Conservation (phyloP, 352 stramenopile species). For the Phytopythium helicoides region DNA sequence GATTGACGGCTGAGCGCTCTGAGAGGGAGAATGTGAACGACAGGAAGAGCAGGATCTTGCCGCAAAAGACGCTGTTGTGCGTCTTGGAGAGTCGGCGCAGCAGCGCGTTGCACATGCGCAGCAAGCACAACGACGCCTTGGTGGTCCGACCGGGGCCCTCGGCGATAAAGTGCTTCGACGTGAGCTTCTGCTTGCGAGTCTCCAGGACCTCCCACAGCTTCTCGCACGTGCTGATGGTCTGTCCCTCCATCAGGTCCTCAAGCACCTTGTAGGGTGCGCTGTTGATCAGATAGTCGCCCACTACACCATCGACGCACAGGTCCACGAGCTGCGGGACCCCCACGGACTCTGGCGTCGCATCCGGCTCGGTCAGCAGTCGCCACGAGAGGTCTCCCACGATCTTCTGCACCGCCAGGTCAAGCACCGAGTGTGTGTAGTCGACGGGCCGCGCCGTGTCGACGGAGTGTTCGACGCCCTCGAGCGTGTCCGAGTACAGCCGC, state of each 20-base stretch:
- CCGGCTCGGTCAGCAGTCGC: slow-evolving; percentile 60
- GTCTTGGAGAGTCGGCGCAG: slow-evolving; percentile 85
- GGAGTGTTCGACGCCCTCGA: slow-evolving; percentile 27
- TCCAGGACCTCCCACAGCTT: slow-evolving; percentile 83
- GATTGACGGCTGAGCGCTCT: slow-evolving; percentile 82
- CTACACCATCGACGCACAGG: slow-evolving; percentile 78
- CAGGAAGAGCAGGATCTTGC: slow-evolving; percentile 85
- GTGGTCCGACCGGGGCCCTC: slow-evolving; percentile 56
- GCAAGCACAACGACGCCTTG: slow-evolving; percentile 78
- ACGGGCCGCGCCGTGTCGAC: slow-evolving; percentile 27
- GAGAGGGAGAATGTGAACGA: slow-evolving; percentile 85
- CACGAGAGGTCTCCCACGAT: slow-evolving; percentile 79
- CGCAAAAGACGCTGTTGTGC: slow-evolving; percentile 89
- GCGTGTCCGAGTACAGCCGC: slow-evolving; percentile 38
- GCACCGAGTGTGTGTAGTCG: slow-evolving; percentile 55
- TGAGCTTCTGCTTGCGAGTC: slow-evolving; percentile 70
- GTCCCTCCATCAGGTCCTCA: slow-evolving; percentile 84
- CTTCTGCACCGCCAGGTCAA: slow-evolving; percentile 79
- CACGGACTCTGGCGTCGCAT: slow-evolving; percentile 51
- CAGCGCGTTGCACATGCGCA: slow-evolving; percentile 84
- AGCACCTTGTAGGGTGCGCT: slow-evolving; percentile 84
- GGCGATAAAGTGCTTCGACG: slow-evolving; percentile 64
- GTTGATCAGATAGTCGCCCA: slow-evolving; percentile 54
- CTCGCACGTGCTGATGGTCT: slow-evolving; percentile 86
- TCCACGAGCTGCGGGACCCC: slow-evolving; percentile 73